These are phyloP conservation scores for Sarocladium kiliense DNA, from an alignment of 2,329 filamentous ascomycete genomes.

Conservation along the genomic window DNA sequence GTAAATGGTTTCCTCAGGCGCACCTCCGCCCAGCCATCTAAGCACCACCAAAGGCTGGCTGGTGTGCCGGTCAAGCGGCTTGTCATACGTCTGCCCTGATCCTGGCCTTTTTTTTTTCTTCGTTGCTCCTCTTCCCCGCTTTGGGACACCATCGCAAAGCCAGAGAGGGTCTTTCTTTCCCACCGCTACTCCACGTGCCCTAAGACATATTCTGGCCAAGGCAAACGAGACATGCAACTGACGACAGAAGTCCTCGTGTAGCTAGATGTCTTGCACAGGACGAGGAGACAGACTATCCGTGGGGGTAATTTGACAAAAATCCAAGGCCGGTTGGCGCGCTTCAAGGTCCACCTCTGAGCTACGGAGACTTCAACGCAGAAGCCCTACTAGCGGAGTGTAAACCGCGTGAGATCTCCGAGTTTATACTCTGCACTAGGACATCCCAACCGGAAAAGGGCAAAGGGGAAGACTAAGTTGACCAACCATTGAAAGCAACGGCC, in stretches of 20 bases:
- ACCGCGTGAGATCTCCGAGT: background rate
- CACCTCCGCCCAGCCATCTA: background rate
- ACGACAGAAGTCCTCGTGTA: background rate
- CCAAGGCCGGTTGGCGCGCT: background rate
- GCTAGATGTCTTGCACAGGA: no score
- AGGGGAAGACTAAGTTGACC: background rate
- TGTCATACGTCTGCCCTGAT: background rate
- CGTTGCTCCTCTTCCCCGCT: background rate
- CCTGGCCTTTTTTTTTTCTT: background rate
- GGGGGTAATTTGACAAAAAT: background rate
- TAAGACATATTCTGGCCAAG: no score
- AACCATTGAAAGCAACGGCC: background rate
- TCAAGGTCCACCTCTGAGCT: background rate
- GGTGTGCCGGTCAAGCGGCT: conserved; percentile 8
- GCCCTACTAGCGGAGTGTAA: background rate
- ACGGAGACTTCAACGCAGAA: background rate
- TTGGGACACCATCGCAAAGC: background rate
- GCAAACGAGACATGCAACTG: no score
- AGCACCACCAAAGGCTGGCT: background rate
- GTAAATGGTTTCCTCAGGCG: background rate
- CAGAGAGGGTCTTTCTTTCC: background rate
- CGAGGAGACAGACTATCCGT: no score
- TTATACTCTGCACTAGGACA: background rate
- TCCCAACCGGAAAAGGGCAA: background rate
- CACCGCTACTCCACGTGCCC: background rate